Base-by-base conservation (phyloP, 2,329 filamentous ascomycete genomes). In the Xylariaceae sp. region DNA sequence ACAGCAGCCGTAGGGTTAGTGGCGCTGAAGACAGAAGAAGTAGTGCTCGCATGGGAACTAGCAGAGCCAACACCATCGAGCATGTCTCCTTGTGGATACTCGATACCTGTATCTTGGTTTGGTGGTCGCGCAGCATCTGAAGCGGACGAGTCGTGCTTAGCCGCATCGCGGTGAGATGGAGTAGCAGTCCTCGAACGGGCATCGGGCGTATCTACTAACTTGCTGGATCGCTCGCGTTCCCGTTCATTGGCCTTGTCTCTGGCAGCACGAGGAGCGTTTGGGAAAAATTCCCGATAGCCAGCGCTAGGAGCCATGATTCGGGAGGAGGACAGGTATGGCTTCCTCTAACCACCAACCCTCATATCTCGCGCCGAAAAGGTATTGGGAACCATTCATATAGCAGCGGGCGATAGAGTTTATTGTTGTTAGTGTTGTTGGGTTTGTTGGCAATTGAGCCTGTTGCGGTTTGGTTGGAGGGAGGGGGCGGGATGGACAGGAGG, bases 251-350 rank as follows among this genome's bases (percentile, higher is more conserved):
- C 79, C 66, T 78, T 79, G 69, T 83, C 79, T 72, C 78, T 78
- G 51, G 80, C 78, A 53, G 84, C 85, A 66, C 84, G 83, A 64
- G 89, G 88, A 69, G 88, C 89, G 71, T 87, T 85, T 64, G 88
- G 89, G 75, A 92, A 92, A 81, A 91, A 94, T 77, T 92, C 86
- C 76, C 88, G 89, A 81, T 92, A 92, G 77, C 87, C 86, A 78
- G 88, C 87, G 79, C 89, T 90, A 85, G 90, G 68, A 61, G 68
- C 67, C 67, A 66, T 90, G 88, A 89, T 90, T 77, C 77, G 86
- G 80, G 75, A 65, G 66, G 66, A 73, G 71, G 73, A 73, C 75
- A 60, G 76, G 74, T 78, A 79, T 76, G 75, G 74, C 71, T 75
- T 71, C 75, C 63, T 70, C 76, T 77, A 76, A 75, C 73, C 74